Percentiles rank a stretch among this genome's conserved stretches.
phyloP scores from a whole-genome alignment of 139 green algal species.

The Chlamydomonas applanata region DNA sequence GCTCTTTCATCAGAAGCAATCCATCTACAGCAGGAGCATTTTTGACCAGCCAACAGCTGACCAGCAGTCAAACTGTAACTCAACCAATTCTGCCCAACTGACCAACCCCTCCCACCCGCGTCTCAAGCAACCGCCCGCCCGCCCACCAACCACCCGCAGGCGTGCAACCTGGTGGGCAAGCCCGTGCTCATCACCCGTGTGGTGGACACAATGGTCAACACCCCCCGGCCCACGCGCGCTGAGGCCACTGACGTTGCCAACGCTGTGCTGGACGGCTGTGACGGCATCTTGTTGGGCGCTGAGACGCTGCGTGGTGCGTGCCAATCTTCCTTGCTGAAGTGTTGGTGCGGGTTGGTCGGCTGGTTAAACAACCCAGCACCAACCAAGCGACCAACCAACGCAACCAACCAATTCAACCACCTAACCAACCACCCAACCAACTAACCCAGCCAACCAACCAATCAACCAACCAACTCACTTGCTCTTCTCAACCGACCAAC shows the following conservation, averaged over 20 bases:
- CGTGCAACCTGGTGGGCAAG: slow-evolving; percentile 88
- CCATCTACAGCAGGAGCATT: no score
- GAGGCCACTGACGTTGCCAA: slow-evolving; percentile 91
- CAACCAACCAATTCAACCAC: no score
- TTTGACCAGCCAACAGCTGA: no score
- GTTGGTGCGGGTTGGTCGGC: background rate
- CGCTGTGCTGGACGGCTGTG: slow-evolving; percentile 86
- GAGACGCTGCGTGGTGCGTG: slow-evolving; percentile 33
- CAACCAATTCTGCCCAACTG: no score
- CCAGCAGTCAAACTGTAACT: no score
- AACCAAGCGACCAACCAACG: background rate
- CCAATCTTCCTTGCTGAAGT: background rate
- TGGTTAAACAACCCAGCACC: background rate
- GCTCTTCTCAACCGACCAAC: no score
- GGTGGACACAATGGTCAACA: slow-evolving; percentile 87
- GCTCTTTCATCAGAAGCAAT: no score
- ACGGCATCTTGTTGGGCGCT: slow-evolving; percentile 88
- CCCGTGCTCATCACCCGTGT: slow-evolving; percentile 84
- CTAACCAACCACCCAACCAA: no score
- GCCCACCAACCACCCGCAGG: slow-evolving; percentile 12
- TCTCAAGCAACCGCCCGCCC: no score
- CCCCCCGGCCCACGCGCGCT: slow-evolving; percentile 81
- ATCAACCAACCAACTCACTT: no score
- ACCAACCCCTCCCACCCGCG: no score
- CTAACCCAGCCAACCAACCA: no score